Base-by-base conservation (phyloP, 306 rosid genomes). In the Prunus mume region DNA sequence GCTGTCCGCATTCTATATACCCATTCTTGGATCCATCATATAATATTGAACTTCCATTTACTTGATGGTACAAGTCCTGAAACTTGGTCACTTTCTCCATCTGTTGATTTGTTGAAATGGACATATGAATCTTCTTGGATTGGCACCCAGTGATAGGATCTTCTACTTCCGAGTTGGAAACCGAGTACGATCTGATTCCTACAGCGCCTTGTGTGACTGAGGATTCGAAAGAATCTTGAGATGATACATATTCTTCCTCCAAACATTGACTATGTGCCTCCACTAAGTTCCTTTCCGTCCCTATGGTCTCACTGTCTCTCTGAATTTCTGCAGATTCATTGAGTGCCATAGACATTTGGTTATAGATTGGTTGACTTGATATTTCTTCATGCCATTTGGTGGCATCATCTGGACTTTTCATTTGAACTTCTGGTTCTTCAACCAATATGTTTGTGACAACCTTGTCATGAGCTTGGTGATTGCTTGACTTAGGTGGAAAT, bases 181-280 rank as follows among this genome's bases (percentile, higher is more conserved):
- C 93, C 12, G 87, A 73, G 78, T 84, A 71, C 45, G 88, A 85
- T 87, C 86, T 83, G 22, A 72, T 76, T 78, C 82, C 88, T 68
- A 80, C 82, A 65, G 68, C 70, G 17, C 82, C 89, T 85, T 88
- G 89, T 70, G 89, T 88, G 76, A 92, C 68, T n/a, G 93, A 83
- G 80, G 96, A 92, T 61, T 90, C 89, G 66, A 84, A 83, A 70
- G 97, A 92, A 84, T 88, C 90, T 84, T 90, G 97, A 47, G 97
- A 88, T 45, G 92, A 85, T 81, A 95, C 73, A 65, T 86, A 69
- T 82, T 88, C 97, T 77, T 90, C 95, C 75, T 84, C 90, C 62
- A 79, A 81, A 79, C 78, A 78, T 83, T 81, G 88, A 77, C 77
- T 74, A 63, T 79, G 85, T 78, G 68, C 76, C 68, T 84, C 82